Evolutionary conservation across 805 yeast genomes (phyloP).

Genomic region (Wickerhamiella qilinensis): DNA sequence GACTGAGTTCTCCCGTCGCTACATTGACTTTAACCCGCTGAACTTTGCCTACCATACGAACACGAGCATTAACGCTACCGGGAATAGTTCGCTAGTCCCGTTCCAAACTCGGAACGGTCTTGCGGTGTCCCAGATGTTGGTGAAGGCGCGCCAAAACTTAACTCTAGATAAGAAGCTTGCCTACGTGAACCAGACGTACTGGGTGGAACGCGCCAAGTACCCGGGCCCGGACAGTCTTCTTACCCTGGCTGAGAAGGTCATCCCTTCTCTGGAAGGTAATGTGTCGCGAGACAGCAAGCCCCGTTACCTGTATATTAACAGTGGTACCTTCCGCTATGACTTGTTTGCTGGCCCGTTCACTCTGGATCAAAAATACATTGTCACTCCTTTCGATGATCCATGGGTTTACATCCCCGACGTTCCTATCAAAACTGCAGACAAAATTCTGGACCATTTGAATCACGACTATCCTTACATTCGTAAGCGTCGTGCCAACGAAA

Average conservation of each 20-base stretch:
- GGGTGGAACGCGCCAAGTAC: constrained; percentile 50
- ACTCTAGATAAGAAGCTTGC: constrained; percentile 45
- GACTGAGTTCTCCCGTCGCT: constrained; percentile 37
- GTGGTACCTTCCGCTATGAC: constrained; percentile 82
- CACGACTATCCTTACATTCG: constrained; percentile 8
- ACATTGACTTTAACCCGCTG: constrained; percentile 65
- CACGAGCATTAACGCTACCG: constrained; percentile 8
- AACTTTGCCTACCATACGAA: constrained; percentile 54
- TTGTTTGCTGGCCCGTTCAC: constrained; percentile 74
- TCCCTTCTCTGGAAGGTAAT: constrained; percentile 25
- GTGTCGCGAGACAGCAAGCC: constrained; percentile 18
- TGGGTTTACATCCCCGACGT: constrained; percentile 54
- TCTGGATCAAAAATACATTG: constrained; percentile 58
- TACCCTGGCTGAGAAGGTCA: constrained; percentile 40
- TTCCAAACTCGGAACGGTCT: constrained; percentile 45
- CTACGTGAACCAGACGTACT: constrained; percentile 47
- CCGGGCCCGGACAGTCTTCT: constrained; percentile 42
- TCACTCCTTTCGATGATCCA: constrained; percentile 68
- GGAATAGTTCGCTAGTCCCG: constrained; percentile 6
- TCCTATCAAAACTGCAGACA: constrained; percentile 40
- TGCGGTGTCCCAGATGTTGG: constrained; percentile 30
- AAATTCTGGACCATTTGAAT: constrained; percentile 42
- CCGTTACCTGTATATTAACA: constrained; percentile 53
- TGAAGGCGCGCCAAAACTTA: constrained; percentile 29
- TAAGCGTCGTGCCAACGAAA: too few species aligned